phyloP scores from a whole-genome alignment of 257 asterid species.

The Leonotis leonurus region DNA sequence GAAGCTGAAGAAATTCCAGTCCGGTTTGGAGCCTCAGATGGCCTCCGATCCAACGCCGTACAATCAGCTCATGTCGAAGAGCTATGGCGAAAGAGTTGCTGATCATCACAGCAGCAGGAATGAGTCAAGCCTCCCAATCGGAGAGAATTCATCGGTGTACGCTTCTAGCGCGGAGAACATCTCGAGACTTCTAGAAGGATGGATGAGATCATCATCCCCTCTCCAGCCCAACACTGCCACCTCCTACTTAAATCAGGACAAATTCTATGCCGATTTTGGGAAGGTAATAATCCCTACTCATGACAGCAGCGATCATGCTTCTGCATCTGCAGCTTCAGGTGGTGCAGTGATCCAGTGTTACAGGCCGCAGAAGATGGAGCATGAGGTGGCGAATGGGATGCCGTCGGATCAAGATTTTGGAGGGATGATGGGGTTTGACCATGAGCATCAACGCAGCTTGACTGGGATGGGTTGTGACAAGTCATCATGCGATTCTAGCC shows the following conservation, averaged over 20 bases:
- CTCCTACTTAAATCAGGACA: background rate
- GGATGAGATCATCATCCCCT: constrained; percentile 78
- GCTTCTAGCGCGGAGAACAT: constrained; percentile 92
- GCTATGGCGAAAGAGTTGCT: background rate
- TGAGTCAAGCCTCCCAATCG: background rate
- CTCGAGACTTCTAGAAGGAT: constrained; percentile 82
- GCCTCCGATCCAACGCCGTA: constrained; percentile 19
- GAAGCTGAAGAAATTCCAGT: constrained; percentile 59
- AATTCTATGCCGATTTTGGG: constrained; percentile 1
- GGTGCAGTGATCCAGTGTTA: constrained; percentile 22
- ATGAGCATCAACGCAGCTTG: constrained; percentile 18
- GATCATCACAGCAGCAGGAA: background rate
- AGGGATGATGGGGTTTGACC: constrained; percentile 32
- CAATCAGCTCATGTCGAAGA: constrained; percentile 35
- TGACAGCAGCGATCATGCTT: background rate
- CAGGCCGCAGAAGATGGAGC: constrained; percentile 18
- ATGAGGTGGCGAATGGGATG: constrained; percentile 15
- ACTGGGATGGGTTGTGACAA: constrained; percentile 24
- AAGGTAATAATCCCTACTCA: background rate
- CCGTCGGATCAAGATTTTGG: constrained; percentile 31
- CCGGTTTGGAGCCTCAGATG: constrained; percentile 35
- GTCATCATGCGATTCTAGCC: constrained; percentile 45
- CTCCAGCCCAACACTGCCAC: constrained; percentile 5
- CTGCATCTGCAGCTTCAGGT: too few relatives aligned
- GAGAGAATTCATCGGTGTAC: constrained; percentile 41